Percentiles rank a stretch among this genome's conserved stretches.
phyloP scores from a whole-genome alignment of 805 yeast genomes.

The Candida parachauliodes region DNA sequence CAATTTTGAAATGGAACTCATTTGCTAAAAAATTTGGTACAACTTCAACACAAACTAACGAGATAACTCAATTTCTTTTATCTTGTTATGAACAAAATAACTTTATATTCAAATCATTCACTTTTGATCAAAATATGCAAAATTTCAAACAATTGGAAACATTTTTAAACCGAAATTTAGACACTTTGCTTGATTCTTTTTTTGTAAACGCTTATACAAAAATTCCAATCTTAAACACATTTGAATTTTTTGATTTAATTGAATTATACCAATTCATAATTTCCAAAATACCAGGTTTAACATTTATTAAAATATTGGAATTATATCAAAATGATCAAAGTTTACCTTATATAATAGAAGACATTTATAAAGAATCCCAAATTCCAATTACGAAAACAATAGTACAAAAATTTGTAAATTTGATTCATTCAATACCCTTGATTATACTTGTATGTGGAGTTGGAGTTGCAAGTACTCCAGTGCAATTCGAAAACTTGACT shows the following conservation, averaged over 20 bases:
- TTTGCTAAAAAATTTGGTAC: constrained; percentile 14
- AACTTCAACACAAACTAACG: constrained; percentile 11
- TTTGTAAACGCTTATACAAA: constrained; percentile 31
- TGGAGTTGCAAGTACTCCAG: constrained; percentile 28
- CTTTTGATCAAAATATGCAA: constrained; percentile 13
- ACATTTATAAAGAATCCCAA: constrained; percentile 14
- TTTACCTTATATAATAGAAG: constrained; percentile 9
- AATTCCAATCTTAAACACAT: constrained; percentile 28
- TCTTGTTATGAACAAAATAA: constrained; percentile 11
- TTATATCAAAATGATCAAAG: constrained; percentile 5
- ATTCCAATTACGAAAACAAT: constrained; percentile 16
- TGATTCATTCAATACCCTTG: constrained; percentile 24
- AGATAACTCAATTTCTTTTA: constrained; percentile 12
- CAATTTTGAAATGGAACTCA: constrained; percentile 27
- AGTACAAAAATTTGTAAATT: constrained; percentile 15
- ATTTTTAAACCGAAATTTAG: constrained; percentile 15
- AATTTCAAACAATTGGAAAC: constrained; percentile 16
- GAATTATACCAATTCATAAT: constrained; percentile 22
- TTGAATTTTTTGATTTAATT: constrained; percentile 26
- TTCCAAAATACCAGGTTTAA: constrained; percentile 15
- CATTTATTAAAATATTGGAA: constrained; percentile 17
- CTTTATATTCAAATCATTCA: constrained; percentile 1
- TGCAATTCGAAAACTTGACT: constrained; percentile 31
- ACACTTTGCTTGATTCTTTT: constrained; percentile 23
- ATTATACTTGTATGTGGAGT: constrained; percentile 28